Base-by-base conservation (phyloP, 2,329 filamentous ascomycete species). In the Trichoderma atroviride region DNA sequence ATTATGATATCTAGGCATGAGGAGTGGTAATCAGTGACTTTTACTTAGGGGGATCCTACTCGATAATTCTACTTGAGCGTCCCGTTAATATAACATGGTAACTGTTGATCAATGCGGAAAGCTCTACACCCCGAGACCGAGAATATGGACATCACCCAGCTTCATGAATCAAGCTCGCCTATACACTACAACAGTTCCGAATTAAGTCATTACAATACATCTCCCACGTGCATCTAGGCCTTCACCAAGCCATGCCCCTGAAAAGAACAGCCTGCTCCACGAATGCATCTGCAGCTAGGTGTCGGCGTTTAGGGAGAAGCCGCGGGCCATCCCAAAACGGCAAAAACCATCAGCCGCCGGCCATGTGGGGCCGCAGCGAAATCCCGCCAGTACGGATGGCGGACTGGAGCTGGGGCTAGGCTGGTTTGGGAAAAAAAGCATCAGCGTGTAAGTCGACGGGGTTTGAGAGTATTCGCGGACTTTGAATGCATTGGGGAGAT, bases 301-400 rank as follows among this genome's bases (percentile, higher is more conserved):
- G 27, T 27, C 64, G 64, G 55, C 56, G 64, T 68, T 67, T 29
- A 53, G 43, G 22, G 22, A 31, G 27, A 59, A 5, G 55, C 64
- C 64, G 64, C 35, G 14, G n/a, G 33, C 65, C 40, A 68, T 47
- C 13, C 65, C 1, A 22, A 68, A 68, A 4, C n/a, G 47, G 65
- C 29, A 68, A 53, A 68, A 68, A 68, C 11, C 19, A 47, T 68
- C 65, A 68, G 40, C 63, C 11, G 9, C 31, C 37, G 55, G 53
- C 35, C 35, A n/a, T 24, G 62, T 65, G 62, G 62, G 37, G 58
- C 58, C 37, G 53, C 24, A 31, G 19, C 35, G 29, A 55, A 53
- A 43, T 68, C 47, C 37, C 57, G 65, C 65, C 16, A 61, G 37
- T 11, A n/a, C 40, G 40, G 29, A 22, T 35, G 57, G 57, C 55